Conservation (phyloP, 1,139 yeast species). For the Arxiozyma telluris region DNA sequence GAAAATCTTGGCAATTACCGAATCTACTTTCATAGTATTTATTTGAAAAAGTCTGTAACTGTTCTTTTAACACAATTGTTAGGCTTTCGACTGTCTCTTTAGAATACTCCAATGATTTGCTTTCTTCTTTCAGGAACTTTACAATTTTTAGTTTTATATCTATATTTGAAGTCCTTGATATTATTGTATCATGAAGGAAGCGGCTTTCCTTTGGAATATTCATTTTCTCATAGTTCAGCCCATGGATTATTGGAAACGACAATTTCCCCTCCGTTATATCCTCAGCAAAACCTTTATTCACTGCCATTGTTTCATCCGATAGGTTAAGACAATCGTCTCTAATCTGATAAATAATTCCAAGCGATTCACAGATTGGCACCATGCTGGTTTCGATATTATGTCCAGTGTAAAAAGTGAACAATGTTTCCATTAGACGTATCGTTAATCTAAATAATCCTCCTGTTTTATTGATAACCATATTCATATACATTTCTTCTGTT, state of each 20-base stretch:
- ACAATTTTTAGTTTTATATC: conserved; percentile 43
- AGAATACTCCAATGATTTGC: conserved; percentile 28
- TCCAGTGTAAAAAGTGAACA: conserved; percentile 8
- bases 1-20: conserved; percentile 1
- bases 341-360: conserved; percentile 76
- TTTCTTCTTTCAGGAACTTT: conserved; percentile 36
- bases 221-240: conserved; percentile 34
- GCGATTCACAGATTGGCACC: conserved; percentile 59
- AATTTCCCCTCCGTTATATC: conserved; percentile 85
- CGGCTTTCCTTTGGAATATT: conserved; percentile 26
- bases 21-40: conserved; percentile 12
- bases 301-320: conserved; percentile 42
- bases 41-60: not conserved
- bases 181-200: conserved; percentile 32
- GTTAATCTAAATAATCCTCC: conserved; percentile 80
- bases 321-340: conserved; percentile 73
- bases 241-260: conserved; percentile 74
- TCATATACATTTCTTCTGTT: conserved; percentile 53
- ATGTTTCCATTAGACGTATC: conserved; percentile 49
- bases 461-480: conserved; percentile 82
- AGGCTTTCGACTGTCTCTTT: conserved; percentile 13
- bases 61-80: conserved; percentile 11
- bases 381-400: conserved; percentile 21
- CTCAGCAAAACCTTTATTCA: conserved; percentile 76
- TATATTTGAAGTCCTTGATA: conserved; percentile 35